Evolutionary conservation across 2,329 filamentous ascomycete species (phyloP), one percentile per base, ranked within the genome.

Genomic region (Atkinsonella hypoxylon): DNA sequence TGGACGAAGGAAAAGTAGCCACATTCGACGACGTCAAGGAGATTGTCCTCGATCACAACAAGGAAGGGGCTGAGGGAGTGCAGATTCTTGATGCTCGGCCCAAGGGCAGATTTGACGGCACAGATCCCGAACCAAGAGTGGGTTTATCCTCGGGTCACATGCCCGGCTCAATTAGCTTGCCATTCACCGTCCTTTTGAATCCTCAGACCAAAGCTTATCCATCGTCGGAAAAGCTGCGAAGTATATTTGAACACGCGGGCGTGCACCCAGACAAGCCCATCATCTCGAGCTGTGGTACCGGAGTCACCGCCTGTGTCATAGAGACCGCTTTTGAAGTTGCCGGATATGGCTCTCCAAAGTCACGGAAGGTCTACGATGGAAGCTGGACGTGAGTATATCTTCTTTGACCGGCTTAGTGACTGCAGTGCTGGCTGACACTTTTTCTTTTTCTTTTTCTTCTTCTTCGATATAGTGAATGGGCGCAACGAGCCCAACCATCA

Each of bases 121-220:
- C 76, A 51, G 87, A 87, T 50, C 86, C 88, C 0, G 93, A 98
- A 69, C 93, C 93, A 2, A 80, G 93, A 55, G 80, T 86, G 54
- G 90, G 88, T 53, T 71, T 98, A 40, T 83, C 87, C 0, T 95
- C 89, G 6, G 93, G 93, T 17, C 91, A 98, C 69, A 88, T 97
- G 67, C 93, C 93, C 2, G 84, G 89, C 31, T 87, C 89, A 17
- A 85, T 87, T 63, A 94, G 81, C 58, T 73, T 98, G 30, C 87
- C 93, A 1, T 84, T 95, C 58, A 78, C 78, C 49, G 79, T 85
- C 12, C 74, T 98, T 9, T 76, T 98, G 39, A 88, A 97, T 61
- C 83, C 87, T 0, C 73, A 83, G 52, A 91, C 85, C 53, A 96
- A 95, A 72, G 77, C 87, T 0, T 82, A 93, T 57, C 76, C 90